Conservation (phyloP, 2,329 filamentous ascomycete species). For the Beauveria pseudobassiana region DNA sequence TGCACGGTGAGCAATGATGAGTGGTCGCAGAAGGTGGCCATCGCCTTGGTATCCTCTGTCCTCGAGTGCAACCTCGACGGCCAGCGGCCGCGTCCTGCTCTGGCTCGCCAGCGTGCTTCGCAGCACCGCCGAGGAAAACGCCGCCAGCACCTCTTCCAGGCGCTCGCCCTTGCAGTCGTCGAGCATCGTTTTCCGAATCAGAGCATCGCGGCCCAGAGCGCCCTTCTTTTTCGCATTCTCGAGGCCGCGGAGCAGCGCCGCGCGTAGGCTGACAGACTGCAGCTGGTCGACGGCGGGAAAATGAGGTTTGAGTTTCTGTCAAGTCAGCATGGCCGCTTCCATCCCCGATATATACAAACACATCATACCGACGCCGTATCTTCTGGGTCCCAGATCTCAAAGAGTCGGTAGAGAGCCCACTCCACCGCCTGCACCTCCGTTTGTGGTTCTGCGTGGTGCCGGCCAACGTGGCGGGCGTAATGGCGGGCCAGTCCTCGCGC, state of each 20-base stretch:
- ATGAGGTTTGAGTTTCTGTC: conserved; percentile 80
- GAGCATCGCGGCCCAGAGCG: conserved; percentile 66
- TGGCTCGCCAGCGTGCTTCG: conserved; percentile 53
- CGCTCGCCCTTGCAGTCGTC: conserved; percentile 93
- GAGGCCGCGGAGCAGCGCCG: conserved; percentile 72
- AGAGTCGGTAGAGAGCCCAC: conserved; percentile 86
- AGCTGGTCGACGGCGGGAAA: conserved; percentile 86
- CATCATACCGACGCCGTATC: conserved; percentile 68
- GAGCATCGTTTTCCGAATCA: conserved; percentile 88
- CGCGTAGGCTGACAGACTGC: conserved; percentile 83
- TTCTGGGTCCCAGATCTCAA: conserved; percentile 72
- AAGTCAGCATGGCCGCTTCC: background rate
- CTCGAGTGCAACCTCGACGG: conserved; percentile 50
- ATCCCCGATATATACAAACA: too few species aligned
- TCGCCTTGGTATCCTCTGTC: conserved; percentile 49
- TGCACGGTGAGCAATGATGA: conserved; percentile 66
- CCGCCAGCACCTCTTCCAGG: conserved; percentile 75
- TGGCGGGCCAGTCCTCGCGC: conserved; percentile 70
- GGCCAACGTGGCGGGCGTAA: conserved; percentile 63
- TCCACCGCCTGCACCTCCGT: conserved; percentile 76
- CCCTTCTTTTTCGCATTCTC: conserved; percentile 86
- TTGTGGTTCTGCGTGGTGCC: conserved; percentile 68
- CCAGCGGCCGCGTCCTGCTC: conserved; percentile 33
- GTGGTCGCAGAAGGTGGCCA: conserved; percentile 49
- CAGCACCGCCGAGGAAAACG: conserved; percentile 77